A percentile compares a stretch with the other conserved stretches of the same genome.
Conservation (phyloP, 1,139 yeast genomes). For the Pichia sorboxylosa region DNA sequence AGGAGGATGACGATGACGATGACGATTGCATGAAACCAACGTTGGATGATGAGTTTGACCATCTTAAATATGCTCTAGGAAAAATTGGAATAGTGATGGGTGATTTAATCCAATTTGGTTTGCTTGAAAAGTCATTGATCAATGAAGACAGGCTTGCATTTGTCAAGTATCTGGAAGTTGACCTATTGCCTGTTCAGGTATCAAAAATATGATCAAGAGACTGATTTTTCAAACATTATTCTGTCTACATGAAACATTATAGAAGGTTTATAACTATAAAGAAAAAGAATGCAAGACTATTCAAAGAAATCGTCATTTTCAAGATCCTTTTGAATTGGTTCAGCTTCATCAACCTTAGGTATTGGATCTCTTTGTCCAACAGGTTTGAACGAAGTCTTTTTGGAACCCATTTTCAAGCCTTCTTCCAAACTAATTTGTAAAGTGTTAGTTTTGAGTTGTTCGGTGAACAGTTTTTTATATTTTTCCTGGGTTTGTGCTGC, state of each 20-base stretch:
- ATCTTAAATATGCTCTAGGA: constrained; percentile 62
- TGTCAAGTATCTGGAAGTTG: constrained; percentile 34
- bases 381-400: constrained; percentile 15
- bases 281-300: not conserved
- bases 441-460: constrained; percentile 36
- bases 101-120: constrained; percentile 55
- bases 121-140: constrained; percentile 31
- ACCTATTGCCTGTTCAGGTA: constrained; percentile 10
- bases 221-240: too few relatives aligned
- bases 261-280: not conserved
- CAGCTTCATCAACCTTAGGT: constrained; percentile 11
- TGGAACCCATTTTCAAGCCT: constrained; percentile 33
- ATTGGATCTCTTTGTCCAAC: constrained; percentile 8
- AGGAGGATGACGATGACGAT: constrained; percentile 11
- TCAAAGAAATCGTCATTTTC: constrained; percentile 42
- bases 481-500: constrained; percentile 41
- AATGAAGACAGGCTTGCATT: constrained; percentile 19
- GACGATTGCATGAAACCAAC: constrained; percentile 32
- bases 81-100: constrained; percentile 66
- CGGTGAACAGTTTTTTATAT: constrained; percentile 40
- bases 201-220: not conserved
- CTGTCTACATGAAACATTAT: too few relatives aligned
- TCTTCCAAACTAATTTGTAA: constrained; percentile 52
- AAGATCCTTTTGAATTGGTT: constrained; percentile 1
- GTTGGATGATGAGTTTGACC: constrained; percentile 65